Evolutionary conservation across 1,284 basidiomycete genomes (phyloP).

Genomic region (Sporisorium exsertum): DNA sequence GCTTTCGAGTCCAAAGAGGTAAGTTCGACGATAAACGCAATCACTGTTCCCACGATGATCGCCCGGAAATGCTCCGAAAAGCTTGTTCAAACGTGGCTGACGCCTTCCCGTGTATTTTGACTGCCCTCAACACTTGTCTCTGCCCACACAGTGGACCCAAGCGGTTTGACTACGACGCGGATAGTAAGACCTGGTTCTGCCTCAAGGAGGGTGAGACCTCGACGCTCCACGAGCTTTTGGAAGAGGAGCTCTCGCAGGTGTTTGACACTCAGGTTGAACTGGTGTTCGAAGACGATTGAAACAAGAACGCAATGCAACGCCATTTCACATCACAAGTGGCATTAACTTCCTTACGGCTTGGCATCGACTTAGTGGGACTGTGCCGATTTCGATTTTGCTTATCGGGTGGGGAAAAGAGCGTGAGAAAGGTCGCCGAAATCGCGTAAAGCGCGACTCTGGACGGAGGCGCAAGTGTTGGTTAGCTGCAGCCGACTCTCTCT

Average conservation of each 20-base stretch:
- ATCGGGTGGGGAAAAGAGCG: background rate
- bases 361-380: background rate
- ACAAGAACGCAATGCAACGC: background rate
- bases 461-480: conserved; percentile 8
- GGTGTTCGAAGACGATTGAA: conserved; percentile 25
- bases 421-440: conserved; percentile 3
- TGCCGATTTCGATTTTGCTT: background rate
- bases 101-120: background rate
- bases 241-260: conserved; percentile 55
- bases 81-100: background rate
- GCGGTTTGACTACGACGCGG: conserved; percentile 64
- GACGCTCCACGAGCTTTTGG: conserved; percentile 55
- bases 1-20: conserved; percentile 83
- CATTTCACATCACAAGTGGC: too few relatives aligned
- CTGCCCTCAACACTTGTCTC: background rate
- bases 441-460: conserved; percentile 17
- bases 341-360: too few relatives aligned
- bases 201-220: conserved; percentile 57
- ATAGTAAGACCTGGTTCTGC: conserved; percentile 59
- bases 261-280: conserved; percentile 52
- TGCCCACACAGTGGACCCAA: conserved; percentile 60
- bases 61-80: background rate
- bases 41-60: background rate
- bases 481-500: background rate
- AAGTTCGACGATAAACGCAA: conserved; percentile 4